Evolutionary conservation across 345 rosid genomes (phyloP), one percentile per base, ranked within the genome.

Genomic region (Capsella bursapastoris): DNA sequence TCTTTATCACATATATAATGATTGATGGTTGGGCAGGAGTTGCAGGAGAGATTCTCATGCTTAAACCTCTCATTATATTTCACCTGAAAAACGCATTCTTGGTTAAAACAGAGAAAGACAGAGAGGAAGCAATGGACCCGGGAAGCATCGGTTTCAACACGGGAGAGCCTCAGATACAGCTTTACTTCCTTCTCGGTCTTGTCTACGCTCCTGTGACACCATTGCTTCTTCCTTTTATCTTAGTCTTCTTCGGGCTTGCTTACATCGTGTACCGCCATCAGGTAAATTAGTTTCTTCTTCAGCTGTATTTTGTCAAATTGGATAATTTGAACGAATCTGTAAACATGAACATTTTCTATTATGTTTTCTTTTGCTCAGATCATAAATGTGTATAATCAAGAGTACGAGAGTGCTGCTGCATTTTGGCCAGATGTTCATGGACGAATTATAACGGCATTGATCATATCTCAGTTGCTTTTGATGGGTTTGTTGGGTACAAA

Each of bases 1-100:
- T 94, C 83, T 94, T 94, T 79, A 90, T 94, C 69, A 89, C 96
- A 62, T 94, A 89, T 53, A 94, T 94, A 76, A 94, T 91, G 98
- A 88, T 94, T 45, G 98, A 94, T 77, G 98, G 98, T 64, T 94
- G 98, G 98, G 96, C 98, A 60, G 97, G 98, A 56, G 72, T 94
- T 48, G 98, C 98, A 56, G 95, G 66, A 32, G 99, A 95, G 83
- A 86, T 95, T 71, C 78, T 95, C 47, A 90, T 82, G 97, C 60
- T 91, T 73, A 89, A 91, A 77, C 83, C 99, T 38, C 84, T 95
- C 38, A 90, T 95, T 18, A 63, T 95, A 67, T 95, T 53, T 78
- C 99, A 95, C 81, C 75, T 95, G 76, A 95, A 95, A 83, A 95
- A 95, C 62, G 81, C 83, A 32, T 85, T 94, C 78, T 82, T 94